Conservation (phyloP, 495 filamentous ascomycete species). For the Neurospora sp. region DNA sequence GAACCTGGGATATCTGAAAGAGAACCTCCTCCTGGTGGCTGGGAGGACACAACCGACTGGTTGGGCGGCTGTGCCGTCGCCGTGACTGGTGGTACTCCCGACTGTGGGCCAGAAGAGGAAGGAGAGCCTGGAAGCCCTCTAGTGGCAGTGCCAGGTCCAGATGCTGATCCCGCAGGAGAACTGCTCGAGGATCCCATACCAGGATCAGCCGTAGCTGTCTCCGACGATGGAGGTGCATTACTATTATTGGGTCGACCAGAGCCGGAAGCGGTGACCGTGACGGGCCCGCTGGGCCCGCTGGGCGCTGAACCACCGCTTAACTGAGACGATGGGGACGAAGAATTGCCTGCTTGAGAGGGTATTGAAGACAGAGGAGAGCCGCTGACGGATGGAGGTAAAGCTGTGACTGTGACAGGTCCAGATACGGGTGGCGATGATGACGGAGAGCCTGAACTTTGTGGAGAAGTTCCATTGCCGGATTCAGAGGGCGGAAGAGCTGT, state of each 20-base stretch:
- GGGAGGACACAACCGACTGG: background rate
- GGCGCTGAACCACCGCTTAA: background rate
- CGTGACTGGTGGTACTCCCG: background rate
- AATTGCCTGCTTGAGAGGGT: background rate
- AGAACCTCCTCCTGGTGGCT: background rate
- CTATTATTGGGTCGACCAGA: background rate
- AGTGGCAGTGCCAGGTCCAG: background rate
- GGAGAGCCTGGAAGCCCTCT: background rate
- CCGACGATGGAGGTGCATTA: background rate
- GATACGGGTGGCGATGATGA: background rate
- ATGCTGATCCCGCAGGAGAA: background rate
- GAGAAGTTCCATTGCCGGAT: background rate
- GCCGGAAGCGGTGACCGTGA: slow-evolving; percentile 5
- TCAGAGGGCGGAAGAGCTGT: background rate
- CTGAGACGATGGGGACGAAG: background rate
- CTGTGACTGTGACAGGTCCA: background rate
- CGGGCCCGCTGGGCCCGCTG: background rate
- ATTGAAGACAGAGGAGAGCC: background rate
- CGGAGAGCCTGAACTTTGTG: background rate
- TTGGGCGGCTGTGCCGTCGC: background rate
- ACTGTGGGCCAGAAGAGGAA: background rate
- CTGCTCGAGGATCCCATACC: background rate
- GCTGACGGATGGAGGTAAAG: background rate
- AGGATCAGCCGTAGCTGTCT: background rate
- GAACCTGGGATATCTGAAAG: background rate